Evolutionary conservation across 106 monocot genomes (phyloP).

Genomic region (Acorus calamus): DNA sequence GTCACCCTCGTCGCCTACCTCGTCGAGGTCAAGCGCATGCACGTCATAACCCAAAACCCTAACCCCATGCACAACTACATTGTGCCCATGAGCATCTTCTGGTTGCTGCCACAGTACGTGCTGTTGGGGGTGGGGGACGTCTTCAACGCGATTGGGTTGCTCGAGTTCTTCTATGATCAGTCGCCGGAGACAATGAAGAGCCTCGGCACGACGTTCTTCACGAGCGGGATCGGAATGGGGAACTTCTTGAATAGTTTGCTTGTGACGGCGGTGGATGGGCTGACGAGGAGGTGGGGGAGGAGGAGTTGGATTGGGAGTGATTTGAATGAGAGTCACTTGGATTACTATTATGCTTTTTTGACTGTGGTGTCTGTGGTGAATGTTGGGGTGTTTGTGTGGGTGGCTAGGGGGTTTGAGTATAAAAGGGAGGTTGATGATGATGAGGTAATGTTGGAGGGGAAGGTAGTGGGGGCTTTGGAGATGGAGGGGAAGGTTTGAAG

Average conservation of each 20-base stretch:
- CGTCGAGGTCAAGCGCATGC: conserved; percentile 39
- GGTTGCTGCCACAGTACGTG: conserved; percentile 63
- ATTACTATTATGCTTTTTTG: conserved; percentile 59
- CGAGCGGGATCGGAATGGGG: conserved; percentile 45
- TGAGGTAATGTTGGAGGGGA: conserved; percentile 6
- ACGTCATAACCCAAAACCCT: conserved; percentile 5
- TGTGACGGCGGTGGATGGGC: conserved; percentile 36
- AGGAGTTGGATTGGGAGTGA: conserved; percentile 71
- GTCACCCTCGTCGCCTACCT: conserved; percentile 24
- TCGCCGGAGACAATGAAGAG: conserved; percentile 72
- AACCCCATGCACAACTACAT: background rate
- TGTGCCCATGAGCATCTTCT: conserved; percentile 72
- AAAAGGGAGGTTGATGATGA: conserved; percentile 39
- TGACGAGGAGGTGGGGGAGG: conserved; percentile 29
- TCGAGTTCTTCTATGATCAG: conserved; percentile 90
- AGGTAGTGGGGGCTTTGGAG: background rate
- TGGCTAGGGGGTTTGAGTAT: conserved; percentile 38
- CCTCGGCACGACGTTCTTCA: conserved; percentile 64
- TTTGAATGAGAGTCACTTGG: conserved; percentile 56
- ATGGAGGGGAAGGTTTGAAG: conserved; percentile 13
- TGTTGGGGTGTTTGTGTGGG: conserved; percentile 31
- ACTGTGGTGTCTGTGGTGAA: conserved; percentile 34
- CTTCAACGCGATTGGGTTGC: conserved; percentile 40
- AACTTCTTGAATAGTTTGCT: conserved; percentile 63
- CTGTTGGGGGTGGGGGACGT: conserved; percentile 63